Conservation (phyloP, 208 protist species). For the Wallacemonas sp. region DNA sequence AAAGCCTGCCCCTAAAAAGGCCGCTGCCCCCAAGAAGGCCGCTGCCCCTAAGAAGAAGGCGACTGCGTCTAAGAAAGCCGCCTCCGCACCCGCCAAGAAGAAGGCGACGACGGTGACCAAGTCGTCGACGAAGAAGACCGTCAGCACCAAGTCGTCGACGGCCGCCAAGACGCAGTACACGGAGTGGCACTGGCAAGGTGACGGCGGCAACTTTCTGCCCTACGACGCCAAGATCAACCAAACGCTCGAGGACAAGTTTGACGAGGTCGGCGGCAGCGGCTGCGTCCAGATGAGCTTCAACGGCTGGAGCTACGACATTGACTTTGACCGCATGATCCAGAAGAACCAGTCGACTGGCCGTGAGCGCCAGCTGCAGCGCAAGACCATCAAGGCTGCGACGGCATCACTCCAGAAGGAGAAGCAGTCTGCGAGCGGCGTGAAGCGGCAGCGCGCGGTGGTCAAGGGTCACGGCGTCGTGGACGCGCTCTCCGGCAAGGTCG, state of each 20-base stretch:
- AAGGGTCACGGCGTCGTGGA: conserved; percentile 84
- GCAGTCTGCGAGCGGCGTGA: conserved; percentile 22
- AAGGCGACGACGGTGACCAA: neutral
- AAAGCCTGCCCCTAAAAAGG: conserved; percentile 24
- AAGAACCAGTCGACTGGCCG: conserved; percentile 27
- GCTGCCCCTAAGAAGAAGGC: conserved; percentile 17
- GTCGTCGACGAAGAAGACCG: neutral
- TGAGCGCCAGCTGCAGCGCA: conserved; percentile 20
- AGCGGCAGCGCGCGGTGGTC: conserved; percentile 35
- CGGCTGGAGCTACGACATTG: conserved; percentile 33
- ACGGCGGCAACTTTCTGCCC: conserved; percentile 14
- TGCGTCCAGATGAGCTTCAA: conserved; percentile 27
- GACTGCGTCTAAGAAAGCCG: conserved; percentile 3
- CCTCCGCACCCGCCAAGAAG: conserved; percentile 12
- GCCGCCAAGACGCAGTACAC: conserved; percentile 17
- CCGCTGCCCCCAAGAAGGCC: conserved; percentile 18
- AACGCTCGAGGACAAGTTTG: conserved; percentile 24
- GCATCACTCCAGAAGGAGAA: conserved; percentile 24
- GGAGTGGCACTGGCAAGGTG: conserved; percentile 28
- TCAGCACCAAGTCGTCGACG: conserved; percentile 21
- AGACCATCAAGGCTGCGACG: conserved; percentile 15
- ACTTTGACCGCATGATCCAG: conserved; percentile 36
- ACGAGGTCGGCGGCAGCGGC: neutral
- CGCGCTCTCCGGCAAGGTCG: conserved; percentile 42
- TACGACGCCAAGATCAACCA: conserved; percentile 21